Conservation (phyloP, 208 protist genomes). For the Spongospora subterranea region DNA sequence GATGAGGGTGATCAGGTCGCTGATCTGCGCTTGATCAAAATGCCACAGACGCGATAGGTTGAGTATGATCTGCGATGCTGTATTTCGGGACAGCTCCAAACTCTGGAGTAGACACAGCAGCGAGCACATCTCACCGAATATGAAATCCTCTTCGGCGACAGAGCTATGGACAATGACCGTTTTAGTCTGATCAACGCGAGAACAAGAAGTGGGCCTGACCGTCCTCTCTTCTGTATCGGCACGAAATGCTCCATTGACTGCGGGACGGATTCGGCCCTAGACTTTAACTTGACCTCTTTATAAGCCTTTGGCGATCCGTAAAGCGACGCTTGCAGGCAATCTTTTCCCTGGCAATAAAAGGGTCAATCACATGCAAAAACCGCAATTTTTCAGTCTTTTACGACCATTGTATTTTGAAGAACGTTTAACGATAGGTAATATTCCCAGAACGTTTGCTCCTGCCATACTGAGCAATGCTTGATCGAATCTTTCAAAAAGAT, state of each 20-base stretch:
- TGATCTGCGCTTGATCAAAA: neutral
- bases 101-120: neutral
- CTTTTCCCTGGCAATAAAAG: neutral
- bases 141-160: neutral
- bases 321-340: constrained; percentile 28
- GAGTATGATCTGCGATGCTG: neutral
- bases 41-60: neutral
- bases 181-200: too few species aligned
- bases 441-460: constrained; percentile 30
- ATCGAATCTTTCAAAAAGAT: neutral
- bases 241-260: neutral
- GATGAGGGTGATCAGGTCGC: constrained; percentile 10
- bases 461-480: constrained; percentile 27
- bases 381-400: neutral
- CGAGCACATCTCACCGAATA: constrained; percentile 16
- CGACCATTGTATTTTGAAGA: neutral
- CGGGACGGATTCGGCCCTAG: neutral
- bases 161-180: neutral
- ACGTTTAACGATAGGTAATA: neutral
- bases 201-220: neutral
- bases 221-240: neutral
- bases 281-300: neutral
- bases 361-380: neutral
- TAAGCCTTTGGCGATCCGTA: neutral
- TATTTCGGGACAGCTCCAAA: neutral